Evolutionary conservation across 2,329 filamentous ascomycete species (phyloP).

Genomic region (Rhynchosporium secalis): DNA sequence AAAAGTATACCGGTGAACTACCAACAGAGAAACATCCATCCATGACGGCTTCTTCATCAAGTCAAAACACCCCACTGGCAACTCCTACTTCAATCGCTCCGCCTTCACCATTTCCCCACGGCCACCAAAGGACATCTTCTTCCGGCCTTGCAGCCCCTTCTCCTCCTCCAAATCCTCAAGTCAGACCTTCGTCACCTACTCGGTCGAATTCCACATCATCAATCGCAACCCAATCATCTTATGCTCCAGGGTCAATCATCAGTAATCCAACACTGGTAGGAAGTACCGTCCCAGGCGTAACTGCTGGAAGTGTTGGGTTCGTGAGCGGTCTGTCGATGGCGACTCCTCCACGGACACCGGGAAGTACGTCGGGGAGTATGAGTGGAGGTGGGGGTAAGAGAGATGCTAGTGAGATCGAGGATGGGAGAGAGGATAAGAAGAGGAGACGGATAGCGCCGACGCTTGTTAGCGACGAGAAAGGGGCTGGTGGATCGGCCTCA

Average conservation of each 20-base stretch:
- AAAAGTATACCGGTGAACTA: conserved; percentile 71
- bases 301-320: conserved; percentile 56
- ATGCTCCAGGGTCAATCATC: conserved; percentile 51
- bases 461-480: conserved; percentile 7
- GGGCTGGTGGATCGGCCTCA: background rate
- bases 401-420: conserved; percentile 52
- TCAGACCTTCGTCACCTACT: conserved; percentile 73
- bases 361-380: conserved; percentile 57
- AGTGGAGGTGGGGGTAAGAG: conserved; percentile 51
- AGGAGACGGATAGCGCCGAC: conserved; percentile 72
- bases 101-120: conserved; percentile 53
- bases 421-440: conserved; percentile 58
- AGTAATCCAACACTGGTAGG: conserved; percentile 79
- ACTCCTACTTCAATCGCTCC: conserved; percentile 69
- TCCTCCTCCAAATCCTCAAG: conserved; percentile 53
- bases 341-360: conserved; percentile 88
- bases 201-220: conserved; percentile 86
- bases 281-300: conserved; percentile 72
- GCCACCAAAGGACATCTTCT: conserved; percentile 59
- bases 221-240: conserved; percentile 64
- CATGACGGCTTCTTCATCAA: conserved; percentile 48
- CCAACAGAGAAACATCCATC: conserved; percentile 49
- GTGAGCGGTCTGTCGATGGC: conserved; percentile 69
- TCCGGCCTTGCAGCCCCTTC: conserved; percentile 59
- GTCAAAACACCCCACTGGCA: conserved; percentile 67